Evolutionary conservation across 140 eudicot species (phyloP).

Genomic region (Ambrosia hybrid): DNA sequence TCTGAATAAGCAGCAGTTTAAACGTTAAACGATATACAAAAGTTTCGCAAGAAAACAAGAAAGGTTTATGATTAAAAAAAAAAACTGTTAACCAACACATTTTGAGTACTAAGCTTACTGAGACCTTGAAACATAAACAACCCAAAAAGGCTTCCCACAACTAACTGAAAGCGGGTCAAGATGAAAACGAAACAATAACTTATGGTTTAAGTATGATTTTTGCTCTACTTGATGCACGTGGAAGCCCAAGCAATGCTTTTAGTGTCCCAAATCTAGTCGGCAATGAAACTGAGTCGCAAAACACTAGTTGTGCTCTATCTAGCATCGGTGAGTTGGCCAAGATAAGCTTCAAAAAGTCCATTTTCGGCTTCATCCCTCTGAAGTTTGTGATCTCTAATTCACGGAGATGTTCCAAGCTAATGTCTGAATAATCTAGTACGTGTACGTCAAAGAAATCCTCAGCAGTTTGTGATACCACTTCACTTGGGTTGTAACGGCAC

Average conservation of each 20-base stretch:
- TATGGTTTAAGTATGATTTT: neutral
- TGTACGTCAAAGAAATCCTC: neutral
- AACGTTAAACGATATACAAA: no score
- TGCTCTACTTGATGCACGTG: neutral
- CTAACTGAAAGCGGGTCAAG: neutral
- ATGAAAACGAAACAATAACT: neutral
- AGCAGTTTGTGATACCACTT: neutral
- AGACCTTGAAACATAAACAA: neutral
- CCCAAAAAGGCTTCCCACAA: neutral
- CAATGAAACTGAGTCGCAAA: neutral
- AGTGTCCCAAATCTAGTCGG: neutral
- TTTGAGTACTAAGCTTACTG: neutral
- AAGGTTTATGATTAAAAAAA: no score
- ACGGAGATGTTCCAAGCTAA: slow-evolving; percentile 1
- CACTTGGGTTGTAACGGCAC: neutral
- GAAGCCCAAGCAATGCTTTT: neutral
- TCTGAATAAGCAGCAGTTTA: no score
- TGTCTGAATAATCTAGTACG: neutral
- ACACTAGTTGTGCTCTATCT: neutral
- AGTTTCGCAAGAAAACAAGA: no score
- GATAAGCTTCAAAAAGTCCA: neutral
- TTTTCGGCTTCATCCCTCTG: neutral
- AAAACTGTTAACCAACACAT: neutral
- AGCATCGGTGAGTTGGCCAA: neutral
- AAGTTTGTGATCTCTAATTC: neutral